Evolutionary conservation across 2,329 filamentous ascomycete species (phyloP).

Genomic region (Penicillium sp.): DNA sequence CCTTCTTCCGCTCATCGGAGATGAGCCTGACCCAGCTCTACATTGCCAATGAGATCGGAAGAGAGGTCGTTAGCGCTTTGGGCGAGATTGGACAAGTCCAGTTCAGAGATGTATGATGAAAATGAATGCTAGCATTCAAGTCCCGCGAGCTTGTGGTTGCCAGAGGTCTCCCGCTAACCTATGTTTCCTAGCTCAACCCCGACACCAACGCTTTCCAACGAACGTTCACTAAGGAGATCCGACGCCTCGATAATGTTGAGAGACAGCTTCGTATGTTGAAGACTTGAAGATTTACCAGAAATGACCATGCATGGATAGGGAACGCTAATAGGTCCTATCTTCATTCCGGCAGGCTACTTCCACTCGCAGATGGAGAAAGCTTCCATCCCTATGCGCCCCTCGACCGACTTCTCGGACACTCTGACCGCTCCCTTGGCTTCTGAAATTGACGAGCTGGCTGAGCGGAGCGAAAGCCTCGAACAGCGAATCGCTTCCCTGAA

Average conservation of each 20-base stretch:
- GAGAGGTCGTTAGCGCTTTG: slow-evolving; percentile 93
- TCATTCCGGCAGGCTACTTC: slow-evolving; percentile 72
- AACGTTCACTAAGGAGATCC: slow-evolving; percentile 96
- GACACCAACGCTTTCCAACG: slow-evolving; percentile 93
- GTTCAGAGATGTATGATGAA: slow-evolving; percentile 93
- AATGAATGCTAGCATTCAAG: slow-evolving; percentile 36
- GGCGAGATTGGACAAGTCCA: slow-evolving; percentile 96
- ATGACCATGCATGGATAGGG: slow-evolving; percentile 4
- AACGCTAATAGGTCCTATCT: slow-evolving; percentile 1
- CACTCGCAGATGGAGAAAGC: slow-evolving; percentile 94
- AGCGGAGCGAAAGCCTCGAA: slow-evolving; percentile 89
- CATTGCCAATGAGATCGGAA: slow-evolving; percentile 97
- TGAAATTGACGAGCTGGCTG: slow-evolving; percentile 93
- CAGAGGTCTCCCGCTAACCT: slow-evolving; percentile 20
- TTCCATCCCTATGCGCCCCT: slow-evolving; percentile 79
- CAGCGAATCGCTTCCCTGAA: slow-evolving; percentile 89
- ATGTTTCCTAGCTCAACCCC: slow-evolving; percentile 72
- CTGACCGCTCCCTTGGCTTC: slow-evolving; percentile 85
- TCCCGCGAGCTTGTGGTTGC: slow-evolving; percentile 1
- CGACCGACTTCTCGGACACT: slow-evolving; percentile 85
- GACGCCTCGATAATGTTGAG: slow-evolving; percentile 96
- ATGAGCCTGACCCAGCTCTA: slow-evolving; percentile 99
- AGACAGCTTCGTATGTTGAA: slow-evolving; percentile 82
- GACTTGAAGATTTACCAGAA: not conserved
- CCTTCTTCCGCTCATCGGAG: slow-evolving; percentile 98